Evolutionary conservation across 345 rosid species (phyloP), one percentile per base, ranked within the genome.

Genomic region (Arabidopsis suecica): DNA sequence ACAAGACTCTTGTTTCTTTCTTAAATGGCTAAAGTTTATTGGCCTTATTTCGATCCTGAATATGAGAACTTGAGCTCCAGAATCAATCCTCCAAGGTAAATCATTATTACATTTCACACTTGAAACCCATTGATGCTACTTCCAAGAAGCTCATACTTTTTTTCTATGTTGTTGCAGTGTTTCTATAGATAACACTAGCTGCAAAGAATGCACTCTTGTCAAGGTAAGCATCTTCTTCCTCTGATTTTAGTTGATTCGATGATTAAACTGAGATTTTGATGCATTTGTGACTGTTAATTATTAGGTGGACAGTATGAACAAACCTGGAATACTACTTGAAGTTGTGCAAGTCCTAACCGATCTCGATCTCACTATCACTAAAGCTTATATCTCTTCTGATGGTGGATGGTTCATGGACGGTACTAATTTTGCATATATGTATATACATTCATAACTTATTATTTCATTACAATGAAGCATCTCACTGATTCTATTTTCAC

Each of bases 321-420:
- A 91, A 76, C 96, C 93, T 9, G 98, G 98, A 78, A 94, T 94
- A 65, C 76, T 94, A 36, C 87, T 94, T 23, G 98, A 91, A 88
- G 98, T 88, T 40, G 98, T 94, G 57, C 96, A 94, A 82, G 82
- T 90, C n/a, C 83, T 94, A 10, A 78, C 93, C 0, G 98, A 94
- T 79, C 87, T 91, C 10, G 91, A 94, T 84, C 89, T 94, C 68
- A 86, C 82, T n/a, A 90, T 94, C 82, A 84, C 89, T 57, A 94
- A 94, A 76, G 98, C 98, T 25, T 91, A 91, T 82, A 83, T 94
- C 73, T 94, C 98, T 73, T 91, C 98, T 14, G 98, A 94, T 77
- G 97, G 98, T 7, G 96, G 96, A 77, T 94, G 98, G 98, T 90
- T 91, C 85, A 91, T 94, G 98, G 98, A 94, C 32, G 94, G 95